Evolutionary conservation across 192 early-diverging fungal genomes (phyloP), one percentile per base, ranked within the genome.

Genomic region (Gamsiella multidivaricata): DNA sequence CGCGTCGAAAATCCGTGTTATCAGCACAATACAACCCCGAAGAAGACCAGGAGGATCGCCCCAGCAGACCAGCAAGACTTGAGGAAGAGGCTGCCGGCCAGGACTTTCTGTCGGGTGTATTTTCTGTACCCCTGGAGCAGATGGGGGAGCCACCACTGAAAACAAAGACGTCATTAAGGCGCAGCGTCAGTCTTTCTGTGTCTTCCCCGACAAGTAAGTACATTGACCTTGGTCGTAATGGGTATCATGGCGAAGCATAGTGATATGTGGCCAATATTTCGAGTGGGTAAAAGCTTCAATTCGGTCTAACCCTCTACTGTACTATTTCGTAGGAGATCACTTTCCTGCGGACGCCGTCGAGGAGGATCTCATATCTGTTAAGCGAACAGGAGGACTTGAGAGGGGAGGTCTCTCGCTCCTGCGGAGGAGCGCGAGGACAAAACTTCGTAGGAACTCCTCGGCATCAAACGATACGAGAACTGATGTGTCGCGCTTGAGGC

Each of bases 391-490:
- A 34, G 81, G 66, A 25, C 70, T 83, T 34, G 78, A 83, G 37
- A 63, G 83, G 43, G 71, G 78, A 0, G 84, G 78, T 15, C 47
- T 80, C 18, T 79, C 84, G 20, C 65, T 85, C 22, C 49, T 85
- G 39, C 42, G 84, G 51, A 55, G 84, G 52, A 80, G 81, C 12
- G 86, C 86, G 12, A 73, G 86, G 20, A 87, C 81, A 23, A 87
- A 85, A 37, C 79, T 87, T 49, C 84, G 84, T 33, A 60, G 86
- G 37, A 87, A 87, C 53, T 85, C 86, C 5, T 70, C 78, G 22
- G 74, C 74, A 2, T 78, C 73, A 8, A 78, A 78, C 20, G 74
- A 78, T 20, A 46, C 66, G 28, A 68, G 66, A 32, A 47, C 32
- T 20, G 66, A 69, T 33, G 61, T 63, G 2, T 78, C 74, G 28